Percentiles rank a stretch among this genome's conserved stretches.
Conservation (phyloP, 768 basidiomycete genomes). For the Astraeus odoratus region DNA sequence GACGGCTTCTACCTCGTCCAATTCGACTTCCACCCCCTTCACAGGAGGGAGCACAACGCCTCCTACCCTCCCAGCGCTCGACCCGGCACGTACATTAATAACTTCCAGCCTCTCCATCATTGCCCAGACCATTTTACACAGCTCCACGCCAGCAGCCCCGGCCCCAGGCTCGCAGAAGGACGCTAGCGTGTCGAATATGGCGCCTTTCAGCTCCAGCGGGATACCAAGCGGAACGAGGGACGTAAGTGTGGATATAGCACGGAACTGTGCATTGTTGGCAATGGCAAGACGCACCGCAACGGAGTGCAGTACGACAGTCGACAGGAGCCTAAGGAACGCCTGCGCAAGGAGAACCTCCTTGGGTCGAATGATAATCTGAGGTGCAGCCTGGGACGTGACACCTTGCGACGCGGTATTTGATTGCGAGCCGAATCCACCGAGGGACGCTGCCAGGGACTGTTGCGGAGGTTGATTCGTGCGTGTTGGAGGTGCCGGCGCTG, state of each 20-base stretch:
- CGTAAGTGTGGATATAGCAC: conserved; percentile 74
- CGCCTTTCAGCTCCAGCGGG: conserved; percentile 88
- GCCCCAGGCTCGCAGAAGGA: conserved; percentile 83
- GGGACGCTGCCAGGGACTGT: conserved; percentile 30
- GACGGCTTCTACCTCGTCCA: conserved; percentile 81
- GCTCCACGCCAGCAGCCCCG: conserved; percentile 63
- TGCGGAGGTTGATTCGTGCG: conserved; percentile 38
- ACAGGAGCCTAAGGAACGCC: conserved; percentile 73
- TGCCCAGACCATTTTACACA: conserved; percentile 78
- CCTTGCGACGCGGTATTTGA: conserved; percentile 23
- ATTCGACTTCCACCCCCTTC: conserved; percentile 78
- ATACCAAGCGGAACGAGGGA: conserved; percentile 71
- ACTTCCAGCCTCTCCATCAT: conserved; percentile 82
- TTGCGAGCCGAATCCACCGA: conserved; percentile 26
- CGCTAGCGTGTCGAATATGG: conserved; percentile 71
- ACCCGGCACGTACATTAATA: conserved; percentile 57
- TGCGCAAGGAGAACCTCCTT: conserved; percentile 76
- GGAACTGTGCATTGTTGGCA: conserved; percentile 68
- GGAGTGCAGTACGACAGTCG: conserved; percentile 69
- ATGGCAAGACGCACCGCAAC: conserved; percentile 74
- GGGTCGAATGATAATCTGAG: conserved; percentile 43
- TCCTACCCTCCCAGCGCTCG: conserved; percentile 23
- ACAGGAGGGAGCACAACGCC: conserved; percentile 42
- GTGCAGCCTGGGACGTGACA: conserved; percentile 33
- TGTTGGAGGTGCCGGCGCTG: conserved; percentile 41